Percentiles rank a stretch among this genome's conserved stretches.
These are phyloP conservation scores for Simmondsia chinensis DNA, from an alignment of 148 eudicot genomes.

Conservation along the genomic window DNA sequence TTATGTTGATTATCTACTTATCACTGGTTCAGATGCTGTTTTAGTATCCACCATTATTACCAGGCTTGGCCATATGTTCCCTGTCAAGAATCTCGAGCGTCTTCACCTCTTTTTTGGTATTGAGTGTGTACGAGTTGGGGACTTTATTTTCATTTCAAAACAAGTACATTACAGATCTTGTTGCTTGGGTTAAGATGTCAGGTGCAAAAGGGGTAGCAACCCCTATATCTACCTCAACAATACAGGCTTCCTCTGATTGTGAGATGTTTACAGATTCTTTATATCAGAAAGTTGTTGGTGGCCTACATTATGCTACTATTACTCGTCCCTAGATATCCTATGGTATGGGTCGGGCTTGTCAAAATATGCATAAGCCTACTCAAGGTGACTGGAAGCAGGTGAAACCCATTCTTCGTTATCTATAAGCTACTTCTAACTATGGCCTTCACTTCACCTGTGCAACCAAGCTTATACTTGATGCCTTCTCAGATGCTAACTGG, in stretches of 20 bases:
- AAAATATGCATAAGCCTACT: background rate
- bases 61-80: background rate
- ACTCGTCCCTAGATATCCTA: background rate
- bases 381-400: too few species aligned
- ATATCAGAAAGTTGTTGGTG: too few species aligned
- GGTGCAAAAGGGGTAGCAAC: background rate
- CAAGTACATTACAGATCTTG: slow-evolving; percentile 2
- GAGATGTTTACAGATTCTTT: background rate
- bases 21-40: background rate
- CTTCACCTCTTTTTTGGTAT: background rate
- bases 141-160: background rate
- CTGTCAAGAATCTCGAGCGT: background rate
- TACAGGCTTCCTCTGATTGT: background rate
- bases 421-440: background rate
- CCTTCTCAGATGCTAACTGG: slow-evolving; percentile 7
- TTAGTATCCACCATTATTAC: background rate
- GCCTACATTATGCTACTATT: too few species aligned
- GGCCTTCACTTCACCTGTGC: background rate
- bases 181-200: background rate
- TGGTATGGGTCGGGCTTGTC: background rate
- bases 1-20: too few species aligned
- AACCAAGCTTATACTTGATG: background rate
- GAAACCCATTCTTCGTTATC: slow-evolving; percentile 4
- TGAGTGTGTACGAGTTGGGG: background rate
- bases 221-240: background rate